Conservation (phyloP, 1,139 yeast genomes). For the Blastobotrys raffinosifermentans region DNA sequence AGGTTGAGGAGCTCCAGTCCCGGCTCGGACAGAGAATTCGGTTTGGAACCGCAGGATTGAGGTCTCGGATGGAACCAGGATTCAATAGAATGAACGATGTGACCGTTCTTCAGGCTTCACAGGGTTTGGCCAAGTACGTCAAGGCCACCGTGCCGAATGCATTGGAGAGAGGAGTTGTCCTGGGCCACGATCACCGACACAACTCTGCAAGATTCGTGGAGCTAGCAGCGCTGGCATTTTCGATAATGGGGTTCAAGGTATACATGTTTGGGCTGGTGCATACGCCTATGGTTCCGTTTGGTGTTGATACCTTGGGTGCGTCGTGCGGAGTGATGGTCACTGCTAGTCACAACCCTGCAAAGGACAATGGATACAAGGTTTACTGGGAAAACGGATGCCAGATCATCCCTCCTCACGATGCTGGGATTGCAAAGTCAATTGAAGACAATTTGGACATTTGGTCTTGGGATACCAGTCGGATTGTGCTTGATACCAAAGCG, state of each 20-base stretch:
- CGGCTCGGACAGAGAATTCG: conserved; percentile 41
- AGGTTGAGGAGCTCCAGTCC: neutral
- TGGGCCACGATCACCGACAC: conserved; percentile 90
- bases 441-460: conserved; percentile 58
- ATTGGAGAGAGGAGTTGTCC: conserved; percentile 48
- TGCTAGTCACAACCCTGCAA: conserved; percentile 92
- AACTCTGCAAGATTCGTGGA: conserved; percentile 76
- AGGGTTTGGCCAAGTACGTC: conserved; percentile 72
- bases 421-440: conserved; percentile 61
- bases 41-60: conserved; percentile 92
- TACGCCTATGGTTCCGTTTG: conserved; percentile 91
- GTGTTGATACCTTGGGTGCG: conserved; percentile 58
- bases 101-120: conserved; percentile 87
- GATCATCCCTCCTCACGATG: conserved; percentile 88
- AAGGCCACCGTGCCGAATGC: conserved; percentile 31
- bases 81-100: conserved; percentile 84
- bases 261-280: conserved; percentile 61
- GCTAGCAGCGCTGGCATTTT: conserved; percentile 69
- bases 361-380: conserved; percentile 92
- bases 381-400: conserved; percentile 94
- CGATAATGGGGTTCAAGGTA: conserved; percentile 63
- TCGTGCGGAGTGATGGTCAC: conserved; percentile 92
- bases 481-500: conserved; percentile 8
- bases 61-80: conserved; percentile 88
- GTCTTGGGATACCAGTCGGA: conserved; percentile 29